Evolutionary conservation across 1,139 yeast species (phyloP).

Genomic region (Yarrowia galli): DNA sequence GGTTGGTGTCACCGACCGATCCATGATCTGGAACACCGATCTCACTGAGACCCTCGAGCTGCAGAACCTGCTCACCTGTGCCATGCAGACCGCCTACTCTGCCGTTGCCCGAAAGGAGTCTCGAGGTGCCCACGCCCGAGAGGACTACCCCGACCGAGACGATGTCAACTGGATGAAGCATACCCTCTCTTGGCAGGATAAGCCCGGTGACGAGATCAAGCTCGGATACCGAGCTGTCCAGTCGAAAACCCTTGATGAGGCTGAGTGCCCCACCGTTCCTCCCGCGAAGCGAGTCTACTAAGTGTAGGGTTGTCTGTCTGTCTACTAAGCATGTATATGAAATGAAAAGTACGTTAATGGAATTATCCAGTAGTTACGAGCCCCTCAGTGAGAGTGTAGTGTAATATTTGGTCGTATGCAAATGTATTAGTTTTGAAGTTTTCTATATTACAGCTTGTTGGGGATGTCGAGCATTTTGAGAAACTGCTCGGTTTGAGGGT

Average conservation of each 20-base stretch:
- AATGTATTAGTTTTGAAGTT: neutral
- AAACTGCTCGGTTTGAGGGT: constrained; percentile 46
- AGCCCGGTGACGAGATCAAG: constrained; percentile 71
- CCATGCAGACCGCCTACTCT: constrained; percentile 91
- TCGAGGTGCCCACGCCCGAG: constrained; percentile 99
- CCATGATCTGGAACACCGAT: constrained; percentile 99
- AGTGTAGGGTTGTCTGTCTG: constrained; percentile 46
- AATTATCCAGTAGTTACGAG: constrained; percentile 5
- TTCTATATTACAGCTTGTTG: constrained; percentile 8
- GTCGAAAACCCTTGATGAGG: constrained; percentile 82
- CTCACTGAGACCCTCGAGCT: constrained; percentile 94
- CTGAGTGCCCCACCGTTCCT: constrained; percentile 94
- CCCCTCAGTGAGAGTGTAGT: too few relatives aligned
- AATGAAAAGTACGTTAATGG: constrained; percentile 35
- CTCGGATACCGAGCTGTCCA: constrained; percentile 90
- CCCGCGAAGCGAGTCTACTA: constrained; percentile 91
- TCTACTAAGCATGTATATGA: constrained; percentile 54
- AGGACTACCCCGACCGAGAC: constrained; percentile 95
- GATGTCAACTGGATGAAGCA: constrained; percentile 98
- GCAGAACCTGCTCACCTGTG: constrained; percentile 96
- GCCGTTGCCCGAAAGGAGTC: constrained; percentile 97
- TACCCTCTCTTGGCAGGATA: constrained; percentile 87
- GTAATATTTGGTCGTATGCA: neutral
- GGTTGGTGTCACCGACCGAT: constrained; percentile 90
- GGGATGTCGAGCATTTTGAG: constrained; percentile 41